Conservation (phyloP, 495 filamentous ascomycete species). For the Tetracladium marchalianum region DNA sequence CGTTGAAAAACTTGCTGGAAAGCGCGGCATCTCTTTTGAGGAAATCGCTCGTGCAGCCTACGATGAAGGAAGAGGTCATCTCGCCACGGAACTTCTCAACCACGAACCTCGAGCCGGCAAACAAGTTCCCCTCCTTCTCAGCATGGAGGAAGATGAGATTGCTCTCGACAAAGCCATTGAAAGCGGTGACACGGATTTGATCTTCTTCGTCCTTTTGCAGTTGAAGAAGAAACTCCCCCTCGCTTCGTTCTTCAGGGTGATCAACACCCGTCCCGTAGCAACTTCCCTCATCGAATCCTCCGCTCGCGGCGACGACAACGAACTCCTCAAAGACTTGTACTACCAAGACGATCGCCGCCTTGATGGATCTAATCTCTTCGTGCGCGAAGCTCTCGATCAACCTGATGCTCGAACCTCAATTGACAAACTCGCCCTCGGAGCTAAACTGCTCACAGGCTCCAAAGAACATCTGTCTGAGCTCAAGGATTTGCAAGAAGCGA, state of each 20-base stretch:
- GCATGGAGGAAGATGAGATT: constrained; percentile 92
- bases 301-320: constrained; percentile 63
- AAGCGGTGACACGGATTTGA: constrained; percentile 85
- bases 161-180: constrained; percentile 96
- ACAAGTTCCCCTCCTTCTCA: constrained; percentile 88
- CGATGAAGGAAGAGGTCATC: constrained; percentile 77
- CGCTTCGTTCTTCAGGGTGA: constrained; percentile 83
- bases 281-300: constrained; percentile 83
- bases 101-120: constrained; percentile 88
- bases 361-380: constrained; percentile 79
- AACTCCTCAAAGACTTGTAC: constrained; percentile 89
- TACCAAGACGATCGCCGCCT: constrained; percentile 93
- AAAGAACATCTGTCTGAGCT: constrained; percentile 71
- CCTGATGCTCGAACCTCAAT: constrained; percentile 44
- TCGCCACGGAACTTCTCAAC: constrained; percentile 86
- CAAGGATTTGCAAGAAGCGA: constrained; percentile 67
- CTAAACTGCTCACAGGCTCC: constrained; percentile 71
- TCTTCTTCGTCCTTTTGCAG: constrained; percentile 81
- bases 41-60: constrained; percentile 89
- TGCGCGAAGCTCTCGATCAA: constrained; percentile 68
- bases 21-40: constrained; percentile 90
- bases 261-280: constrained; percentile 78
- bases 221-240: constrained; percentile 86
- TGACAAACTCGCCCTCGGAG: constrained; percentile 80
- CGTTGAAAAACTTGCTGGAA: constrained; percentile 75